Evolutionary conservation across 129 eudicot species (phyloP).

Genomic region (Ambrosia trifida): DNA sequence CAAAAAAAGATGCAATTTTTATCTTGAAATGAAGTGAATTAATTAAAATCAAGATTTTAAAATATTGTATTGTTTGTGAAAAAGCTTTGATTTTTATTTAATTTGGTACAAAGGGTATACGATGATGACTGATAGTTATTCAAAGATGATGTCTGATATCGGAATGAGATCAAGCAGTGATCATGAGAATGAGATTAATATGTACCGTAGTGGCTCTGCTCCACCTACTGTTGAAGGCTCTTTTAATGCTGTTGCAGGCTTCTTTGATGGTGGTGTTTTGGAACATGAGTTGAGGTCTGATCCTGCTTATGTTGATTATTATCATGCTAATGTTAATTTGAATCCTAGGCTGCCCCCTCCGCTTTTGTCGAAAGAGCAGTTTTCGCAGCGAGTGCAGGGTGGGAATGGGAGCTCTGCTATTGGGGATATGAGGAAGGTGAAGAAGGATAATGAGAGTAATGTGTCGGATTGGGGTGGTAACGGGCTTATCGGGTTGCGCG

Average conservation of each 20-base stretch:
- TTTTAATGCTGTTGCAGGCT: conserved; percentile 62
- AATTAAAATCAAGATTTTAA: not conserved
- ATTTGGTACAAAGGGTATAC: conserved; percentile 11
- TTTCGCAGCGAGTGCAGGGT: conserved; percentile 65
- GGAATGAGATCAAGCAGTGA: conserved; percentile 64
- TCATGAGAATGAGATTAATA: conserved; percentile 56
- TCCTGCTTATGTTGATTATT: conserved; percentile 77
- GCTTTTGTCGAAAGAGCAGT: conserved; percentile 84
- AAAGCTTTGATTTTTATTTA: conserved; percentile 29
- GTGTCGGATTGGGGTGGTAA: conserved; percentile 72
- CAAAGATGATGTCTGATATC: conserved; percentile 65
- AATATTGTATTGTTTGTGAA: conserved; percentile 24
- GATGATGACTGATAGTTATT: conserved; percentile 67
- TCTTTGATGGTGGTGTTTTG: conserved; percentile 46
- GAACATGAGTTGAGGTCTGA: conserved; percentile 96
- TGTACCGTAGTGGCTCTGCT: conserved; percentile 86
- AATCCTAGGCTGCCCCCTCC: conserved; percentile 97
- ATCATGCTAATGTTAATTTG: conserved; percentile 75
- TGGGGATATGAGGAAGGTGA: conserved; percentile 76
- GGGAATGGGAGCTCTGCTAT: conserved; percentile 51
- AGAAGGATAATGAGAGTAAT: conserved; percentile 32
- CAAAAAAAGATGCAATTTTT: conserved; percentile 6
- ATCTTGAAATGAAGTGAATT: conserved; percentile 20
- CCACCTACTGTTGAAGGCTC: conserved; percentile 95
- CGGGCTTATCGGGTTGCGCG: conserved; percentile 82